Percentiles rank a stretch among this genome's conserved stretches.
Conservation (phyloP, 2,329 filamentous ascomycete species). For the Neopestalotiopsis rosae region DNA sequence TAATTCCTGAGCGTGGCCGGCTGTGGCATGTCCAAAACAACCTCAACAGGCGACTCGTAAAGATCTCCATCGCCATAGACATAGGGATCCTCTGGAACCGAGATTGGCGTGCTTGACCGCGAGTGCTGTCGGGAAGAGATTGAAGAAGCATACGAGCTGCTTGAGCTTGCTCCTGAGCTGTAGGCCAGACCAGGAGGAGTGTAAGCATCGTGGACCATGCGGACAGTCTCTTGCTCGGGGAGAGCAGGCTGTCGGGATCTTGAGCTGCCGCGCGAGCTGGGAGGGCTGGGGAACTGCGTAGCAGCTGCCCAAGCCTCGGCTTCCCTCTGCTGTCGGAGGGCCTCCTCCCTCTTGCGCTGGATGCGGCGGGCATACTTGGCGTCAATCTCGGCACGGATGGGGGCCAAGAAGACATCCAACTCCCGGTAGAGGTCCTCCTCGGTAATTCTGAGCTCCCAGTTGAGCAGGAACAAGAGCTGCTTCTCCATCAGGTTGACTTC, state of each 20-base stretch:
- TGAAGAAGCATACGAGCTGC: conserved; percentile 56
- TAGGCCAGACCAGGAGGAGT: conserved; percentile 54
- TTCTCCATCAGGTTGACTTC: conserved; percentile 99
- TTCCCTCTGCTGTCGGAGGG: conserved; percentile 49
- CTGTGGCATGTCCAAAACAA: conserved; percentile 44
- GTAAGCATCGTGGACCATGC: conserved; percentile 44
- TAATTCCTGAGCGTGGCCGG: conserved; percentile 43
- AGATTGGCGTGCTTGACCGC: conserved; percentile 57
- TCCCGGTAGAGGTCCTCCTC: conserved; percentile 86
- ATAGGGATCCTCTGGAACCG: conserved; percentile 49
- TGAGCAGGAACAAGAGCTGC: conserved; percentile 91
- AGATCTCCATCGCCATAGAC: conserved; percentile 46
- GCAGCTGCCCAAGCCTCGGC: conserved; percentile 43
- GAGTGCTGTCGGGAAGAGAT: conserved; percentile 52
- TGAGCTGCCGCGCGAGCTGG: conserved; percentile 48
- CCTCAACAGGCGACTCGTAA: conserved; percentile 56
- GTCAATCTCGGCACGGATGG: conserved; percentile 71
- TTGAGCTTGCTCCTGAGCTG: conserved; percentile 43
- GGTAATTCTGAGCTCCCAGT: conserved; percentile 90
- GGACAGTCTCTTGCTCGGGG: conserved; percentile 39
- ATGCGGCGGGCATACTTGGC: conserved; percentile 56
- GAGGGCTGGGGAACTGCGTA: conserved; percentile 49
- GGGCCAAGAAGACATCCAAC: conserved; percentile 85
- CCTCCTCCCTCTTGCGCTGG: conserved; percentile 45
- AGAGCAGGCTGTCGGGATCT: conserved; percentile 42